Conservation (phyloP, 1,284 basidiomycete species). For the Fistulinella cinereoalba region DNA sequence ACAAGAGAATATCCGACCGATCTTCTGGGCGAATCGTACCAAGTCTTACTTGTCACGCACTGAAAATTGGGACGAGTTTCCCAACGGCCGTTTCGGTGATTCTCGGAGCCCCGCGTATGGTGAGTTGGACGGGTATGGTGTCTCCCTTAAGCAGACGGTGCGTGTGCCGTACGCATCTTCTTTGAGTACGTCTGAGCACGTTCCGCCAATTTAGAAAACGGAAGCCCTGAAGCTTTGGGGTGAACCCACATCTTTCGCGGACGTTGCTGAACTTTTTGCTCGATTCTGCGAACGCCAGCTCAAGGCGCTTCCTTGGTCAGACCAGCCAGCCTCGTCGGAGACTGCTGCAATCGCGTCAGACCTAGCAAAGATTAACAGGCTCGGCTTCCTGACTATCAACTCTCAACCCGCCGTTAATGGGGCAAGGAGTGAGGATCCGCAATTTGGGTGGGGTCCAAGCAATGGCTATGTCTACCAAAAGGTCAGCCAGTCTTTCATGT, state of each 20-base stretch:
- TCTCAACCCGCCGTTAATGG: constrained; percentile 98
- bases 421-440: constrained; percentile 79
- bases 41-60: constrained; percentile 91
- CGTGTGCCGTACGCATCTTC: constrained; percentile 26
- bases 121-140: constrained; percentile 94
- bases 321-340: constrained; percentile 82
- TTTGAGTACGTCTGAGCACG: constrained; percentile 4
- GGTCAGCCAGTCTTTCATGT: constrained; percentile 41
- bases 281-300: constrained; percentile 75
- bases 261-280: constrained; percentile 76
- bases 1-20: constrained; percentile 87
- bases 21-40: constrained; percentile 93
- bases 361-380: constrained; percentile 81
- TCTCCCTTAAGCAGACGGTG: constrained; percentile 81
- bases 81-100: constrained; percentile 98
- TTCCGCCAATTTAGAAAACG: constrained; percentile 54
- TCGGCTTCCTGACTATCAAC: constrained; percentile 97
- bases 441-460: constrained; percentile 92
- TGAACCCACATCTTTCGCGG: constrained; percentile 63
- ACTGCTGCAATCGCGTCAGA: constrained; percentile 80
- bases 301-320: constrained; percentile 92
- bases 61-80: constrained; percentile 98
- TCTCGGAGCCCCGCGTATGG: constrained; percentile 96
- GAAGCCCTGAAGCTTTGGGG: constrained; percentile 90
- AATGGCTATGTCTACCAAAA: constrained; percentile 98